Conservation (phyloP, 2,329 filamentous ascomycete genomes). For the Penicillium fuscoglaucum region DNA sequence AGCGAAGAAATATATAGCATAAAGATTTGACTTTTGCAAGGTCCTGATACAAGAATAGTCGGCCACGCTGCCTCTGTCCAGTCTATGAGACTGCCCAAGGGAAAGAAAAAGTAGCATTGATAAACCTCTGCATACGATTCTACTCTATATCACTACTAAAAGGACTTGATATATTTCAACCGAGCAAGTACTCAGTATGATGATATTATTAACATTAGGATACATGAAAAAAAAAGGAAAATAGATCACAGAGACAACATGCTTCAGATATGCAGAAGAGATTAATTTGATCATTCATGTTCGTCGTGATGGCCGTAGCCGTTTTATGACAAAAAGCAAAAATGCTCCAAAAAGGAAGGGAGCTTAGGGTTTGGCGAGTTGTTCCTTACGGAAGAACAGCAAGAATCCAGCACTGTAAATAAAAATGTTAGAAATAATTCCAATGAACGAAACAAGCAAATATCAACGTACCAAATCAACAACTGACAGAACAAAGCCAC, state of each 20-base stretch:
- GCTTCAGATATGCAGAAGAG: slow-evolving; percentile 4
- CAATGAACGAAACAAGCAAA: not conserved
- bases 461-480: slow-evolving; percentile 58
- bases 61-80: too few relatives aligned
- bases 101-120: not conserved
- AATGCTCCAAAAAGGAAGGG: not conserved
- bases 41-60: too few relatives aligned
- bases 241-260: slow-evolving; percentile 2
- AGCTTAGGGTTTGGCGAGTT: slow-evolving; percentile 45
- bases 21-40: too few relatives aligned
- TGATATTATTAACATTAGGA: slow-evolving; percentile 7
- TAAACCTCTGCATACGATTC: too few relatives aligned
- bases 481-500: slow-evolving; percentile 60
- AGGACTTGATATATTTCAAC: not conserved
- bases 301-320: slow-evolving; percentile 2
- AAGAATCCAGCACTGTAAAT: slow-evolving; percentile 39
- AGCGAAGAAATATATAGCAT: too few relatives aligned
- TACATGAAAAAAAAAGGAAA: not conserved
- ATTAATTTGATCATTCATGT: slow-evolving; percentile 6
- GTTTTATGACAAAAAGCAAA: slow-evolving; percentile 1
- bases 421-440: slow-evolving; percentile 10
- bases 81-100: not conserved
- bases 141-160: not conserved
- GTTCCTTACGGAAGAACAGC: slow-evolving; percentile 48
- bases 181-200: not conserved